phyloP scores from a whole-genome alignment of 202 grass and related monocot species.

The Musa balbisiana region DNA sequence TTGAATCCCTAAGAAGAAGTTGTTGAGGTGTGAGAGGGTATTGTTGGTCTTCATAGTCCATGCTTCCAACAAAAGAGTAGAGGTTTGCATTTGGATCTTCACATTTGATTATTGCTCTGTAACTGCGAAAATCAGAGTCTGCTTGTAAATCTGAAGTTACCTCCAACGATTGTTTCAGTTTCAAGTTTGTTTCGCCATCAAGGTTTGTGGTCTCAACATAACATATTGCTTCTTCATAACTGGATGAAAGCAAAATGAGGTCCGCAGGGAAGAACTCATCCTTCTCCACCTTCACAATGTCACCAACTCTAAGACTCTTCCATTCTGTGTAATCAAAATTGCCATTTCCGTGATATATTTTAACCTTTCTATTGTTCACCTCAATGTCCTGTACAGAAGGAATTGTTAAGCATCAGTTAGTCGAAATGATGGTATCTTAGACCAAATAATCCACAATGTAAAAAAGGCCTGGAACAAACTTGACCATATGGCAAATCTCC shows the following conservation, averaged over 20 bases:
- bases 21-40: constrained; percentile 67
- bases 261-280: constrained; percentile 96
- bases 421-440: background rate
- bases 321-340: constrained; percentile 64
- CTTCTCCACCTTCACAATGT: constrained; percentile 93
- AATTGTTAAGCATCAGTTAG: background rate
- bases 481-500: too few relatives aligned
- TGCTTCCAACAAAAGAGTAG: constrained; percentile 90
- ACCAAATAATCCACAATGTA: background rate
- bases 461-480: background rate
- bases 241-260: constrained; percentile 94
- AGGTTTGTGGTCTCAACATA: constrained; percentile 99
- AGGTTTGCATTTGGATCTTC: constrained; percentile 94
- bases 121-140: constrained; percentile 35
- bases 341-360: constrained; percentile 49
- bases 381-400: constrained; percentile 53
- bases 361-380: constrained; percentile 85
- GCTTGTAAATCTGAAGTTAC: constrained; percentile 56
- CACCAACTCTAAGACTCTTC: constrained; percentile 78
- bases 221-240: constrained; percentile 89
- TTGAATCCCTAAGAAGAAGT: constrained; percentile 27
- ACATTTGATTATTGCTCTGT: constrained; percentile 65
- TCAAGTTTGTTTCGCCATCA: constrained; percentile 98
- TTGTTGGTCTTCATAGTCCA: constrained; percentile 49
- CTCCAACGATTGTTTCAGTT: constrained; percentile 87